These are phyloP conservation scores for Dactylellina leptospora DNA, from an alignment of 2,329 filamentous ascomycete species.

Conservation along the genomic window DNA sequence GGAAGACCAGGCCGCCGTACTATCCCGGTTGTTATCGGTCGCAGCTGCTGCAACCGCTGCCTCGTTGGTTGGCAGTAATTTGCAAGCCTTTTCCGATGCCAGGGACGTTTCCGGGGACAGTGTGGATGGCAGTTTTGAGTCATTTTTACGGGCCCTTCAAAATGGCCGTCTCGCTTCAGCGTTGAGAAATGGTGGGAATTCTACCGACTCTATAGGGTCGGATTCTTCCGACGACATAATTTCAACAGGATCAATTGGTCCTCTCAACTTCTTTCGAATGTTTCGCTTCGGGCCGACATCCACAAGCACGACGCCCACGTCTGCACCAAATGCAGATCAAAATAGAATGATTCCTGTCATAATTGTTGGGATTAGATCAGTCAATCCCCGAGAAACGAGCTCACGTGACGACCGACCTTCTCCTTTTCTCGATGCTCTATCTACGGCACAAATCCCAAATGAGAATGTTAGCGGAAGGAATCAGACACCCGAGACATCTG, in stretches of 20 bases:
- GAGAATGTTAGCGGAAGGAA: background rate
- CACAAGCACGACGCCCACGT: conserved; percentile 54
- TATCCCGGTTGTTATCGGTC: conserved; percentile 57
- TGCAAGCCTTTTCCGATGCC: conserved; percentile 57
- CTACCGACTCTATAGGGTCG: conserved; percentile 43
- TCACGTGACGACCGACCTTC: conserved; percentile 63
- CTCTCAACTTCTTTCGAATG: conserved; percentile 74
- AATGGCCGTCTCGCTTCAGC: conserved; percentile 57
- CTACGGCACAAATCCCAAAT: conserved; percentile 20
- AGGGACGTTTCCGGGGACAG: conserved; percentile 57
- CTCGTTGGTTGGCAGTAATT: conserved; percentile 57
- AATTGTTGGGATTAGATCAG: conserved; percentile 74
- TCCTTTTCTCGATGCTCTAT: conserved; percentile 61
- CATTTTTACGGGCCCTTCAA: conserved; percentile 57
- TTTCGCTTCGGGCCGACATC: conserved; percentile 71
- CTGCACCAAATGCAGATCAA: conserved; percentile 59
- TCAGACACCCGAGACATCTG: background rate
- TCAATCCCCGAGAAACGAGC: conserved; percentile 66
- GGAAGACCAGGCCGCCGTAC: conserved; percentile 57
- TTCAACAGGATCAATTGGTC: conserved; percentile 63
- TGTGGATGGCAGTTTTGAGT: conserved; percentile 58
- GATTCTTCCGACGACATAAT: conserved; percentile 54
- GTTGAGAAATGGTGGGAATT: conserved; percentile 56
- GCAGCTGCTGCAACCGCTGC: conserved; percentile 58
- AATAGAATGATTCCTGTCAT: conserved; percentile 73